Percentiles rank a stretch among this genome's conserved stretches.
Evolutionary conservation across 1,139 yeast genomes (phyloP).

Genomic region (Candida buenavistaensis): DNA sequence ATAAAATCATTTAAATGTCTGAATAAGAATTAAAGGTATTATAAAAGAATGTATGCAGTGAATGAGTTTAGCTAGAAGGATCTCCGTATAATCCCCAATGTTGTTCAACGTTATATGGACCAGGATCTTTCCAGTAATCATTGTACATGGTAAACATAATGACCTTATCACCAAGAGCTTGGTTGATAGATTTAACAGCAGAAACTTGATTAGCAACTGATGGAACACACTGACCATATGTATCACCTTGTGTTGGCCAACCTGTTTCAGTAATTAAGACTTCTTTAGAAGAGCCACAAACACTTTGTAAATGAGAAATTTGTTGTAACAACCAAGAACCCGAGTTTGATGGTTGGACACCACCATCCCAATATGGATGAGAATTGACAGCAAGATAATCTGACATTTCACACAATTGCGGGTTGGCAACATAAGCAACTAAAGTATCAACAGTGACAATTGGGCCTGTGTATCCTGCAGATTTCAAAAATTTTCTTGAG

Average conservation of each 20-base stretch:
- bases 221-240: slow-evolving; percentile 69
- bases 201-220: slow-evolving; percentile 60
- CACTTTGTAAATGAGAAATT: slow-evolving; percentile 63
- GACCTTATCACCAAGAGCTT: slow-evolving; percentile 55
- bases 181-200: slow-evolving; percentile 57
- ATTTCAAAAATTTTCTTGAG: slow-evolving; percentile 57
- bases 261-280: slow-evolving; percentile 75
- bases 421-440: slow-evolving; percentile 70
- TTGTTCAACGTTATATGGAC: slow-evolving; percentile 65
- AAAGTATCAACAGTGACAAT: slow-evolving; percentile 81
- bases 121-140: slow-evolving; percentile 77
- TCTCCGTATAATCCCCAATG: slow-evolving; percentile 64
- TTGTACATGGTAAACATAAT: slow-evolving; percentile 71
- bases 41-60: not conserved
- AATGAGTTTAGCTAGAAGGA: slow-evolving; percentile 17
- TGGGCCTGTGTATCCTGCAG: slow-evolving; percentile 60
- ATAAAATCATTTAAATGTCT: too few relatives aligned
- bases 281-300: slow-evolving; percentile 60
- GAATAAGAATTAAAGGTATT: slow-evolving; percentile 2
- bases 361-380: slow-evolving; percentile 79
- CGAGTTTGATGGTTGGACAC: slow-evolving; percentile 61
- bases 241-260: slow-evolving; percentile 75
- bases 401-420: slow-evolving; percentile 66
- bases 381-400: slow-evolving; percentile 83
- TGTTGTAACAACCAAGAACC: slow-evolving; percentile 72